A percentile compares a stretch with the other conserved stretches of the same genome.
Conservation (phyloP, 2,329 filamentous ascomycete species). For the Mycocentrospora acerina region DNA sequence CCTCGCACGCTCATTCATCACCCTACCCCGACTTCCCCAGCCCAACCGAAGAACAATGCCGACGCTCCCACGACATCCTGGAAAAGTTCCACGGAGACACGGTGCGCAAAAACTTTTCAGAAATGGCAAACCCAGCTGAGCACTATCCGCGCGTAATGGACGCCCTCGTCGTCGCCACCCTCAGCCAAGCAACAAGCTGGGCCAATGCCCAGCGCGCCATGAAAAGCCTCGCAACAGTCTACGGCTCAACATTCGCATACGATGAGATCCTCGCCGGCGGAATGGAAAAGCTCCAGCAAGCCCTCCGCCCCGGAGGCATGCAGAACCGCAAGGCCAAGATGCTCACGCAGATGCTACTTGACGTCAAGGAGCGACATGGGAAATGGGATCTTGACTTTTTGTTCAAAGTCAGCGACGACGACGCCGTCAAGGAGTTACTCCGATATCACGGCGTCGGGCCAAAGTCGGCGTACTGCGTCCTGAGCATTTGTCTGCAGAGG, state of each 20-base stretch:
- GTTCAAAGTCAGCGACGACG: slow-evolving; percentile 3
- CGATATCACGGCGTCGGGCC: slow-evolving; percentile 8
- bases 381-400: slow-evolving; percentile 6
- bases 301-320: slow-evolving; percentile 3
- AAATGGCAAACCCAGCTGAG: neutral
- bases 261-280: slow-evolving; percentile 1
- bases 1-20: neutral
- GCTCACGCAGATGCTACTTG: slow-evolving; percentile 5
- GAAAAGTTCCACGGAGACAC: neutral
- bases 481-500: slow-evolving; percentile 9
- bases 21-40: neutral
- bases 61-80: neutral
- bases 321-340: slow-evolving; percentile 6
- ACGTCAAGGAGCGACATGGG: slow-evolving; percentile 7
- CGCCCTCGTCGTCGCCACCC: slow-evolving; percentile 4
- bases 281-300: slow-evolving; percentile 2
- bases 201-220: slow-evolving; percentile 8
- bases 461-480: slow-evolving; percentile 8
- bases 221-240: slow-evolving; percentile 2
- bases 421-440: slow-evolving; percentile 9
- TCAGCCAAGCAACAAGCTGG: slow-evolving; percentile 8
- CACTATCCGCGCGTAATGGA: slow-evolving; percentile 2
- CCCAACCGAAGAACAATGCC: neutral
- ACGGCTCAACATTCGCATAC: slow-evolving; percentile 6
- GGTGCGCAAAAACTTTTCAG: neutral